Conservation (phyloP, 2,329 filamentous ascomycete species). For the Ophiostoma himal-ulmi region DNA sequence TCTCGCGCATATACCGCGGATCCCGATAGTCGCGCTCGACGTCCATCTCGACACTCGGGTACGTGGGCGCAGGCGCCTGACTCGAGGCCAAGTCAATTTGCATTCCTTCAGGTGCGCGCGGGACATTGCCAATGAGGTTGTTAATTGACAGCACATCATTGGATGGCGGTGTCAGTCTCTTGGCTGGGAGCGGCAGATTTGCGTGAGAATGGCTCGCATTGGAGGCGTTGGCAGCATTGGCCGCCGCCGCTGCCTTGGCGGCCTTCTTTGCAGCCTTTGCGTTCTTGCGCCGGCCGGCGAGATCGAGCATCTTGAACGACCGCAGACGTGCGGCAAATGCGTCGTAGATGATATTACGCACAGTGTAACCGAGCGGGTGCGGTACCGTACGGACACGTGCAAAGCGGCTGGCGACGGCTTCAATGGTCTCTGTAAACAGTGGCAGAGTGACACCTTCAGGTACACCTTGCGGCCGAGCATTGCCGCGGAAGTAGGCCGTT, state of each 20-base stretch:
- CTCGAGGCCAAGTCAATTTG: conserved; percentile 1
- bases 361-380: conserved; percentile 24
- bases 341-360: conserved; percentile 25
- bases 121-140: conserved; percentile 22
- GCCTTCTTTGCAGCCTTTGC: background rate
- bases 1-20: conserved; percentile 7
- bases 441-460: conserved; percentile 23
- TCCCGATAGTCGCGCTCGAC: conserved; percentile 17
- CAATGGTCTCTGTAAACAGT: conserved; percentile 24
- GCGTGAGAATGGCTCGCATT: background rate
- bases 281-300: conserved; percentile 20
- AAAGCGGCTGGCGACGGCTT: conserved; percentile 25
- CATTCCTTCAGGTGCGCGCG: conserved; percentile 5
- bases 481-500: conserved; percentile 26
- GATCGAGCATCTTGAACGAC: conserved; percentile 24
- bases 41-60: conserved; percentile 19
- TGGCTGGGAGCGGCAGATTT: background rate
- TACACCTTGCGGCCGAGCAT: conserved; percentile 13
- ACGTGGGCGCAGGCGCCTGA: background rate
- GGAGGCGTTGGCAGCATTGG: background rate
- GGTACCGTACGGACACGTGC: conserved; percentile 16
- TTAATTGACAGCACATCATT: conserved; percentile 19
- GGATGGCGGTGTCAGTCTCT: conserved; percentile 3
- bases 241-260: background rate
- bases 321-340: conserved; percentile 26